Base-by-base conservation (phyloP, 108 stramenopile genomes). In the Conticribra guillardii region DNA sequence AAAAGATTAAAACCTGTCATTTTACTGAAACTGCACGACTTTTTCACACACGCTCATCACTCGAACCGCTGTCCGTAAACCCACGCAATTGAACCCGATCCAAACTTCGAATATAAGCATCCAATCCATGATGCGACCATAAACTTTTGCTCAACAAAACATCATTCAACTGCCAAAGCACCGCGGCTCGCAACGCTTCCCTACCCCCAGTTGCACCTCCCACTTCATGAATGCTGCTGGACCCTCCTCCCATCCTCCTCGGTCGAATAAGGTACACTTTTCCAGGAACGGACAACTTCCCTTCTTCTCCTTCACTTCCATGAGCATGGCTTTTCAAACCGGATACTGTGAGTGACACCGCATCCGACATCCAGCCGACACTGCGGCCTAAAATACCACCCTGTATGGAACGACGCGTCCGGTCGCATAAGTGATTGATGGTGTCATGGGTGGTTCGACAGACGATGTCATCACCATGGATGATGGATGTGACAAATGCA, bases 101-200 rank as follows among this genome's bases (percentile, higher is more conserved):
- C 41, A 95, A 63, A 45, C 87, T 85, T n/a, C 85, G 74, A 77
- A 95, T 88, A 54, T 95, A 95, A 0, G 88, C 68, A 54, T 85
- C 75, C 51, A 88, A 64, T 14, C 71, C 47, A 67, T 92, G 91
- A 70, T 95, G 94, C 41, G 81, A 84, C 87, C 88, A 88, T 65
- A 95, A 64, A 75, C 91, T 92, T 28, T 75, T 81, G 53, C 89
- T 91, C 47, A 95, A 69, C 21, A 95, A 74, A 24, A 95, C 74
- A 62, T 92, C 94, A 67, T 95, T 80, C 54, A 95, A 69, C 70
- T 92, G 91, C 94, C 94, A 95, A 29, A 95, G 67, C 27, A 95
- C 65, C 5, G 86, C 71, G 5, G 88, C 89, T 51, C 93, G 82
- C 22, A 94, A 67, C 8, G 90, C 82, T 59, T 94, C 93, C 58